Evolutionary conservation across 2,329 filamentous ascomycete genomes (phyloP).

Genomic region (Fusarium nodosum): DNA sequence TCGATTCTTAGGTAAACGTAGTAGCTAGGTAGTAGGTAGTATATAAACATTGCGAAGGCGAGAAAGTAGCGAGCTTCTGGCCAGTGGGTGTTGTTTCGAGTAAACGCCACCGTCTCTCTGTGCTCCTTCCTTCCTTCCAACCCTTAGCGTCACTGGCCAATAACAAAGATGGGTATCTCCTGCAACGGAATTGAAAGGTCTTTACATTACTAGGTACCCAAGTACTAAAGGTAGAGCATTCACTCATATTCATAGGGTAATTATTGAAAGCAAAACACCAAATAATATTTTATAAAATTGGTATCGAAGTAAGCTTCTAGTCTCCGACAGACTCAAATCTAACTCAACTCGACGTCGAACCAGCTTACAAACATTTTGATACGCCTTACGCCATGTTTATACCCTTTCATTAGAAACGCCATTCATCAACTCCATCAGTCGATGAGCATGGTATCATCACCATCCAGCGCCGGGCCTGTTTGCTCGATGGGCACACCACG

Average conservation of each 20-base stretch:
- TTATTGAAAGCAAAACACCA: background rate
- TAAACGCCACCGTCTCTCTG: background rate
- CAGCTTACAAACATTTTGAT: conserved; percentile 42
- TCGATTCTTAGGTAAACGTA: background rate
- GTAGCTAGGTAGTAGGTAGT: background rate
- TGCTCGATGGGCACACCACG: conserved; percentile 78
- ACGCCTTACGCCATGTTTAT: conserved; percentile 48
- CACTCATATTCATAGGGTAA: background rate
- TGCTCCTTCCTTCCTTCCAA: background rate
- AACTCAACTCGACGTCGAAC: conserved; percentile 45
- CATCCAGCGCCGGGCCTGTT: conserved; percentile 69
- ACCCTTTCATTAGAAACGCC: conserved; percentile 45
- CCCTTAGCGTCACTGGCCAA: background rate
- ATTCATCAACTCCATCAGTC: conserved; percentile 57
- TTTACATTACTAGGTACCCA: background rate
- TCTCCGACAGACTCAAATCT: conserved; percentile 41
- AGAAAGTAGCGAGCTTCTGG: background rate
- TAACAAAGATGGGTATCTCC: too few relatives aligned
- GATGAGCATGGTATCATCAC: conserved; percentile 93
- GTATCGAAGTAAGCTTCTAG: conserved; percentile 44
- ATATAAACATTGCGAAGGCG: background rate
- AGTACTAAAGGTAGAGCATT: background rate
- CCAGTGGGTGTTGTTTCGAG: background rate
- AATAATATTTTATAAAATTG: conserved; percentile 38
- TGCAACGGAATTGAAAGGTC: background rate